Evolutionary conservation across 176 grass and related monocot species (phyloP).

Genomic region (Cocos nucifera): DNA sequence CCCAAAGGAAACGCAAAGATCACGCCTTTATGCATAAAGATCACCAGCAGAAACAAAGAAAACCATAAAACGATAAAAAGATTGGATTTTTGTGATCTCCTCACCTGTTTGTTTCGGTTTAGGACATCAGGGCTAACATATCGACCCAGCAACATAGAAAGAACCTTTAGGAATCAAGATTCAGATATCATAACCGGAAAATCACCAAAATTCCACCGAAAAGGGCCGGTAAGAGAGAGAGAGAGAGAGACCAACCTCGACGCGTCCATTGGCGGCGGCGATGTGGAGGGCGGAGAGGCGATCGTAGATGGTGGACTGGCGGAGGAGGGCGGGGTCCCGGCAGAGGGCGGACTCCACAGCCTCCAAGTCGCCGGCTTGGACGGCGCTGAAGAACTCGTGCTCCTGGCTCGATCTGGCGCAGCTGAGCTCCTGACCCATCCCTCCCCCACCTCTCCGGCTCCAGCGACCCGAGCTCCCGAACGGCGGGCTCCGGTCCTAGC

Average conservation of each 20-base stretch:
- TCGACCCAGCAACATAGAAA: slow-evolving; percentile 41
- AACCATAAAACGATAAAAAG: no score
- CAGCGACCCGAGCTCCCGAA: no score
- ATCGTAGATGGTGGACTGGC: slow-evolving; percentile 53
- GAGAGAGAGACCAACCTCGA: slow-evolving; percentile 36
- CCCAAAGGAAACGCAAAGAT: no score
- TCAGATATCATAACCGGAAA: neutral
- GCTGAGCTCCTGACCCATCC: slow-evolving; percentile 69
- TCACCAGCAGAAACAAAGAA: no score
- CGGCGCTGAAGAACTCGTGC: slow-evolving; percentile 66
- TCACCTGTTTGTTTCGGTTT: no score
- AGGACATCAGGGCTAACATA: no score
- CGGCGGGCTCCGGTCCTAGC: no score
- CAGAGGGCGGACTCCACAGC: slow-evolving; percentile 35
- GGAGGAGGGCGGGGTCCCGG: slow-evolving; percentile 33
- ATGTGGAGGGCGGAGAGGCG: slow-evolving; percentile 76
- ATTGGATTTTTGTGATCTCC: no score
- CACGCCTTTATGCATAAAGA: no score
- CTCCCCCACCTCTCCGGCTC: neutral
- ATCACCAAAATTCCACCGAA: slow-evolving; percentile 12
- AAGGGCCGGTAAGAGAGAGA: neutral
- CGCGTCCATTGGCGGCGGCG: slow-evolving; percentile 68
- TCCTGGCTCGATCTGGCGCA: slow-evolving; percentile 59
- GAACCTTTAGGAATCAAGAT: slow-evolving; percentile 23
- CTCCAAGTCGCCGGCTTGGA: slow-evolving; percentile 59